Evolutionary conservation across 805 yeast genomes (phyloP), one percentile per base, ranked within the genome.

Genomic region (Wickerhamiella lipophila): DNA sequence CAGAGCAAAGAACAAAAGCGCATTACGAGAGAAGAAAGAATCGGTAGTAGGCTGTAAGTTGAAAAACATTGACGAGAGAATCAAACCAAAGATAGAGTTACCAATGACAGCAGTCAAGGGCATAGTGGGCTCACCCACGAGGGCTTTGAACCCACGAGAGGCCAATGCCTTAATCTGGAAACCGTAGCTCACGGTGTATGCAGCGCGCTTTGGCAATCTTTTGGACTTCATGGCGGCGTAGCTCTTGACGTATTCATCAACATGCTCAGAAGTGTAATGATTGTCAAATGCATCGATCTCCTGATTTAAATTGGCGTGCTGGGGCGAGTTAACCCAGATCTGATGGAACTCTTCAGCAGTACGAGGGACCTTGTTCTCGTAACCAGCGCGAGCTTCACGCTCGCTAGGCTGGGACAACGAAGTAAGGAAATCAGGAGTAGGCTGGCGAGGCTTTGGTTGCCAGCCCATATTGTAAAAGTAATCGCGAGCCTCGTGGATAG

Each of bases 381-480:
- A 68, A 1, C 82, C 84, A 22, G 64, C 58, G 47, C 64, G 64
- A 2, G 74, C 59, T 50, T 56, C 64, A 59, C 87, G 71, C 46
- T 80, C 86, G 5, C 66, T 65, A 7, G 85, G 83, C 60, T 78
- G 81, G 8, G 87, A 78, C 11, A 80, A 70, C 1, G 84, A 76
- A 1, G 85, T 80, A 57, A 80, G 64, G 60, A 79, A 81, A 58
- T 81, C 86, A 12, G 85, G 81, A 13, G 84, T 76, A 2, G 82
- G 72, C 65, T 78, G 83, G 57, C 86, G 70, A 6, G 74, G 67
- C 19, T 81, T 83, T 53, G 80, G 77, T 34, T 67, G 62, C 56
- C 68, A 81, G 18, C 88, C 88, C 81, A 81, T 75, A 18, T 68
- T 67, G 53, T 71, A 71, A 58, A 81, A 81, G 60, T 74, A 81